These are phyloP conservation scores for Cudoniella acicularis DNA, from an alignment of 495 filamentous ascomycete genomes.

Conservation along the genomic window DNA sequence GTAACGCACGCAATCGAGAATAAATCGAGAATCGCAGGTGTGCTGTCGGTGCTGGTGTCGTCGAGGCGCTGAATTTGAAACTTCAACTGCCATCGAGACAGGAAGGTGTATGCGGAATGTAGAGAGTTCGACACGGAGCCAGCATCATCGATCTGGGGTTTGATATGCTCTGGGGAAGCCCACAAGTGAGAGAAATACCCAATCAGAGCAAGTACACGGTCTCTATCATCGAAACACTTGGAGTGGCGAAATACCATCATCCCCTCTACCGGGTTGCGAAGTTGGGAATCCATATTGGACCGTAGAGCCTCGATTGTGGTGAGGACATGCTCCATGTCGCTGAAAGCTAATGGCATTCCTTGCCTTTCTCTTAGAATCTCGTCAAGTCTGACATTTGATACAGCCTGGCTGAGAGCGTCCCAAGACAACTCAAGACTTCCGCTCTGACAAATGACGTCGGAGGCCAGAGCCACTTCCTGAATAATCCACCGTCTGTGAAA, in stretches of 20 bases:
- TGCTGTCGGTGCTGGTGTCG: not conserved
- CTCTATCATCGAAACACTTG: not conserved
- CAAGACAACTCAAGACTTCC: not conserved
- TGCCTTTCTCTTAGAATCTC: not conserved
- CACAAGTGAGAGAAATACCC: not conserved
- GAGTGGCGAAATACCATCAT: not conserved
- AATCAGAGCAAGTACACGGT: not conserved
- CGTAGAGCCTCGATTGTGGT: not conserved
- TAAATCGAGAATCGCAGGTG: not conserved
- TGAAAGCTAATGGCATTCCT: not conserved
- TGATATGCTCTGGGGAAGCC: not conserved
- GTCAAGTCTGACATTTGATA: not conserved
- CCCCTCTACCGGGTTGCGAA: not conserved
- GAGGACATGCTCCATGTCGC: not conserved
- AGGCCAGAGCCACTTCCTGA: not conserved
- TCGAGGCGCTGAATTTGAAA: not conserved
- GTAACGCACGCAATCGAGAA: not conserved
- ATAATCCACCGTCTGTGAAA: not conserved
- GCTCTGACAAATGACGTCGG: not conserved
- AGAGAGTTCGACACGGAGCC: not conserved
- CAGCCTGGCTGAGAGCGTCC: not conserved
- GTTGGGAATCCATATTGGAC: not conserved
- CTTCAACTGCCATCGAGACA: not conserved
- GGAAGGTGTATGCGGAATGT: not conserved
- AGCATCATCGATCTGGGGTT: not conserved